Base-by-base conservation (phyloP, 2,329 filamentous ascomycete species). In the Bipolaris cookei region DNA sequence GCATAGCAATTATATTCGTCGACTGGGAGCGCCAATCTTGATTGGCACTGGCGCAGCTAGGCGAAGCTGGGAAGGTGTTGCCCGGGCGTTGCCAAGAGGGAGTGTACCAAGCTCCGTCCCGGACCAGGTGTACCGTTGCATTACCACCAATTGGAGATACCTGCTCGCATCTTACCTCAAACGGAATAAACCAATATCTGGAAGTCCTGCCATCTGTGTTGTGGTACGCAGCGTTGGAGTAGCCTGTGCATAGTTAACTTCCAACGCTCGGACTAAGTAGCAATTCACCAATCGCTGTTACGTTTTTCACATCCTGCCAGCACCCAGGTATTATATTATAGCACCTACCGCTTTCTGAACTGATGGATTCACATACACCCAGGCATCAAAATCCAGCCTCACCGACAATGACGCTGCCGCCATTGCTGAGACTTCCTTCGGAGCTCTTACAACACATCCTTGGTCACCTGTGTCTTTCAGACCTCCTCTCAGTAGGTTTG, bases 391-490 rank as follows among this genome's bases (percentile, higher is more conserved):
- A 14, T 4, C 4, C 16, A 8, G 16, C 3, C 23, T 14, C 21
- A 2, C 42, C 30, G 3, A 14, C 18, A 16, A 21, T 28, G 6
- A 37, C 51, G 4, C 58, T 73, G n/a, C 58, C 73, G n/a, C 64
- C 64, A 10, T 60, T 91, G 6, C 72, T 86, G 28, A 71, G 76
- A 18, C 82, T 97, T 1, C 93, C 93, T 0, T 76, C 86, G 11
- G 93, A 97, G 73, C 81, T 97, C 7, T 80, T 96, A 30, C 84
- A 90, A 63, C 78, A 84, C n/a, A 87, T 97, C 44, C 78, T 96
- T 13, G 80, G 81, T 32, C 87, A 85, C 68, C 82, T 97, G 4
- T 77, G 84, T 0, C 83, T 90, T 0, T 63, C 80, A 37, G 88
- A 92, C 55, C 84, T 97, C 10, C 82, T 82, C 23, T 75, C 78